Conservation (phyloP, 768 basidiomycete species). For the Coprinopsis sp. region DNA sequence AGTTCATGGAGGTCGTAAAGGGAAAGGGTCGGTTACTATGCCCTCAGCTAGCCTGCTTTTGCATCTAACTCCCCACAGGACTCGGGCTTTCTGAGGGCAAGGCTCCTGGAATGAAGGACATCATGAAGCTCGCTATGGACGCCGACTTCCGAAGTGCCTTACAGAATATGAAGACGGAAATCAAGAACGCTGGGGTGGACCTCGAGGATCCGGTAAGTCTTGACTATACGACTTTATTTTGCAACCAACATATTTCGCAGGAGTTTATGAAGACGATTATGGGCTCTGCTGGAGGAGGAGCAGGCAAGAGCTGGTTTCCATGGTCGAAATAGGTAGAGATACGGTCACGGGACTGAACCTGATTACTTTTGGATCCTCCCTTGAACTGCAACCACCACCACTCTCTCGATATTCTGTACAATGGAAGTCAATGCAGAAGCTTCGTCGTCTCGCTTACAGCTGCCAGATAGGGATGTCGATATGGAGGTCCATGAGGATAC, state of each 20-base stretch:
- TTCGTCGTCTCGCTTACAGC: conserved; percentile 4
- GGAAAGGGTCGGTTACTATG: conserved; percentile 36
- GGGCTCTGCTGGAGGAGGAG: conserved; percentile 1
- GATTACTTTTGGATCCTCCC: neutral
- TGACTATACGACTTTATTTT: neutral
- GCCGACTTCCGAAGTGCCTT: conserved; percentile 48
- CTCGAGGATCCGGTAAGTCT: conserved; percentile 45
- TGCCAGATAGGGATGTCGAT: conserved; percentile 1
- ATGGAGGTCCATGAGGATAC: too few relatives aligned
- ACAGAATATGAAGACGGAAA: conserved; percentile 40
- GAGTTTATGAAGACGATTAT: conserved; percentile 42
- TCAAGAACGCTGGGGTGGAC: conserved; percentile 60
- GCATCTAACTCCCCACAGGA: conserved; percentile 29
- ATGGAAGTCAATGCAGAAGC: conserved; percentile 5
- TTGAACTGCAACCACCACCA: neutral
- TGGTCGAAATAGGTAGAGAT: conserved; percentile 2
- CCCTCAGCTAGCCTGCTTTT: conserved; percentile 1
- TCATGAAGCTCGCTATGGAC: conserved; percentile 51
- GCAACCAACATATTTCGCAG: conserved; percentile 23
- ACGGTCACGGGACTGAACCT: conserved; percentile 1
- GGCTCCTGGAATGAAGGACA: conserved; percentile 44
- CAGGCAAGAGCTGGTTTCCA: neutral
- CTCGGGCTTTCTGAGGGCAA: conserved; percentile 41
- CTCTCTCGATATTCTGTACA: conserved; percentile 1
- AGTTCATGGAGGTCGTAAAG: conserved; percentile 41